Base-by-base conservation (phyloP, 2,329 filamentous ascomycete genomes). In the Cladosporium austrohemisphaericum region DNA sequence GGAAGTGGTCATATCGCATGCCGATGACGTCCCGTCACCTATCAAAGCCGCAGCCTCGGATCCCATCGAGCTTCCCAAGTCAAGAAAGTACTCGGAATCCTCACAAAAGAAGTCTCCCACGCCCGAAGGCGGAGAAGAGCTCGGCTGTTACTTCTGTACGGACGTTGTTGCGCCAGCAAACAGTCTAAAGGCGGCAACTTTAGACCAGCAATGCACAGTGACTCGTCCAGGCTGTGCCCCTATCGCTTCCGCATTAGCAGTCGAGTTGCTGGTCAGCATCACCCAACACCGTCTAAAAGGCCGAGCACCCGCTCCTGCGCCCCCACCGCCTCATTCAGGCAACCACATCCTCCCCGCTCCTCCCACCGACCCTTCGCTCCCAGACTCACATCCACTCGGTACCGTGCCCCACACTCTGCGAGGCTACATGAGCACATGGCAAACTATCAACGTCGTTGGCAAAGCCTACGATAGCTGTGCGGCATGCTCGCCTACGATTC, bases 121-220 rank as follows among this genome's bases (percentile, higher is more conserved):
- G 11, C 18, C 22, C 2, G 3, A 9, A 23, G 25, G 38, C 28
- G 44, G 44, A 4, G 44, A 38, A 44, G 82, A 88, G 20, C 76
- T 97, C 20, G 93, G 93, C 8, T 98, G 93, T 70, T 98, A 98
- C 67, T 98, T 97, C 69, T 98, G 93, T 71, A 97, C 95, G 62
- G 93, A 98, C 66, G 92, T 98, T 20, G 92, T 97, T 41, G 88
- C 92, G 5, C 93, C 93, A 18, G 85, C 85, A 54, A 89, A 97
- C 72, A 91, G 95, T 73, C 80, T 95, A 64, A 95, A 92, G 68
- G 90, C 95, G 62, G 88, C 91, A 59, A 97, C 93, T 0, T 82
- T 98, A 9, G 93, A 98, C 65, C 93, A 98, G 67, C 93, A 97
- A 70, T 98, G 93, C 69, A 98, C 93, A 0, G 93, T 98, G 16